These are phyloP conservation scores for Fusarium begoniae DNA, from an alignment of 2,329 filamentous ascomycete species.

Conservation along the genomic window DNA sequence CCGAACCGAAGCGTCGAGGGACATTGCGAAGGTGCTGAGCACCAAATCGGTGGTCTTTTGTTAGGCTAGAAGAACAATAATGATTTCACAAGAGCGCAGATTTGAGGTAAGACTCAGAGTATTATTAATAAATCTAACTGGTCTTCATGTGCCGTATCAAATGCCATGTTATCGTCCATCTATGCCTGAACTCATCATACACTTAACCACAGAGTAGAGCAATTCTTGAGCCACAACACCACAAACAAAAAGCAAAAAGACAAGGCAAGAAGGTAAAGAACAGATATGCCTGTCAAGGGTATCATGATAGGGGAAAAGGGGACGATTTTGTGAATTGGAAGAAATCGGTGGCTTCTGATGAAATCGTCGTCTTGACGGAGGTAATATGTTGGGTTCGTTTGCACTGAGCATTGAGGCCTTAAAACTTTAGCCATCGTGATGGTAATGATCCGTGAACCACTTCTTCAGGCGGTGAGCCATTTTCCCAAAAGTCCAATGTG, in stretches of 20 bases:
- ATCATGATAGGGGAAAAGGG: rapidly evolving
- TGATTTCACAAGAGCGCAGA: too few relatives aligned
- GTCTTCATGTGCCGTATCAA: rapidly evolving
- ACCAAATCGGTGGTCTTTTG: rapidly evolving
- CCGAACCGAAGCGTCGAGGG: not conserved
- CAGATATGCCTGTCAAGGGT: rapidly evolving
- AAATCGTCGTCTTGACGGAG: too few relatives aligned
- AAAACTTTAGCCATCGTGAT: not conserved
- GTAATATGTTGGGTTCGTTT: not conserved
- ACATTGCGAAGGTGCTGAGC: not conserved
- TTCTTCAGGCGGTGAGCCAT: not conserved
- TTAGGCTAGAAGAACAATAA: not conserved
- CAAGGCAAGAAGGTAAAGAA: too few relatives aligned
- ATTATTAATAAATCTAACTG: rapidly evolving
- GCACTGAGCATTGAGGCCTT: rapidly evolving
- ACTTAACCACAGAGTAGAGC: rapidly evolving
- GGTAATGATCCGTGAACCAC: not conserved
- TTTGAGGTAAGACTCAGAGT: too few relatives aligned
- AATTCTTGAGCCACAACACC: not conserved
- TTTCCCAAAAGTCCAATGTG: not conserved
- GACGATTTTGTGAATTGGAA: rapidly evolving
- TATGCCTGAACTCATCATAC: not conserved
- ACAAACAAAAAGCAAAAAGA: rapidly evolving
- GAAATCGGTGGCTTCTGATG: rapidly evolving
- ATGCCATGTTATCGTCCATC: rapidly evolving